Evolutionary conservation across 208 protist genomes (phyloP), one percentile per base, ranked within the genome.

Genomic region (Plasmodiophora brassicae): DNA sequence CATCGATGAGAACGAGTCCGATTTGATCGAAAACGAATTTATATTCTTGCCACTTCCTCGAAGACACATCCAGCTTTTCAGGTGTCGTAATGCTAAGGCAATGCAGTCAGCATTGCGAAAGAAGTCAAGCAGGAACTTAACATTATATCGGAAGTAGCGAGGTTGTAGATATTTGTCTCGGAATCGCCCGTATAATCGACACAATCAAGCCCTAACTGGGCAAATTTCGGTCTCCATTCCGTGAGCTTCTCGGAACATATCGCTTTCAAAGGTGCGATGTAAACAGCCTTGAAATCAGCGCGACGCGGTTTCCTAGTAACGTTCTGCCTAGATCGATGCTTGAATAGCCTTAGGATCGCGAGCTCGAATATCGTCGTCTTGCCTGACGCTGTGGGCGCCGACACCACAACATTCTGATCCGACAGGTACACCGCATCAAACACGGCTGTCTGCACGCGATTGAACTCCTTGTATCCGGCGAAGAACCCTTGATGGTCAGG

Each of bases 21-120:
- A 78, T 78, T 38, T 78, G 5, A 32, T 78, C 65, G n/a, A 78
- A 78, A 38, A 78, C 32, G 65, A 78, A 78, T 38, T 78, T 78
- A 38, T 78, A 44, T 38, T 78, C 14, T 36, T 5, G 14, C 65
- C 65, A 78, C 14, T 38, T n/a, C 5, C 65, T 5, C 14, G 65
- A 78, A 5, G 65, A 78, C n/a, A 38, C 65, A 32, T 78, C 65
- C 65, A 78, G 65, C 41, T 78, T 78, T 78, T 78, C 65, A 38
- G 65, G 65, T 14, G 65, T 78, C n/a, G 65, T 78, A 36, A 78
- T 36, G 5, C 65, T 78, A 25, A 78, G 5, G n/a, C 32, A 78
- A 32, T 38, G 10, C 10, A 14, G 14, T 78, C 41, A n/a, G n/a
- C 32, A 78, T 78, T 38, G 14, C 14, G 41, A 38, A 38, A n/a